Conservation (phyloP, 371 early-diverging fungal species). For the Mucor racemosus region DNA sequence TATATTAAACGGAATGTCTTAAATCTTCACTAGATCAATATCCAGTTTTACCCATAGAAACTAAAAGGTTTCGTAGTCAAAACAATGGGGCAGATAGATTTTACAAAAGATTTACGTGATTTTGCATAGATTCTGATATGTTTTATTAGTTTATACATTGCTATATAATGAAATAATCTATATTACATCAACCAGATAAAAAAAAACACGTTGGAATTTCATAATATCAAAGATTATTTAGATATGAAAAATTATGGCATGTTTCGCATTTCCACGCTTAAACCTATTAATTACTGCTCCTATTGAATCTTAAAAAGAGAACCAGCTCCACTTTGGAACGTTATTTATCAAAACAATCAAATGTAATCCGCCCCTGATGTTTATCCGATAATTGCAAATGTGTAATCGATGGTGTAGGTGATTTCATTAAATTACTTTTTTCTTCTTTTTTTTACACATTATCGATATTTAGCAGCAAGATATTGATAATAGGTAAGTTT, state of each 20-base stretch:
- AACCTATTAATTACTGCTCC: too few relatives aligned
- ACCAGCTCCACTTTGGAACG: not conserved
- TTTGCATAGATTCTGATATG: not conserved
- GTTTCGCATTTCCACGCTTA: not conserved
- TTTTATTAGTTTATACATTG: too few relatives aligned
- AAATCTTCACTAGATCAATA: not conserved
- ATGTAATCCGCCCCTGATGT: not conserved
- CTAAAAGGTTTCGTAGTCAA: not conserved
- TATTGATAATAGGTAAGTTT: too few relatives aligned
- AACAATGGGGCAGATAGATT: not conserved
- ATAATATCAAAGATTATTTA: not conserved
- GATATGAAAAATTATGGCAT: constrained; percentile 21
- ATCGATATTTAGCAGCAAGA: too few relatives aligned
- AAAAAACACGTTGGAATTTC: not conserved
- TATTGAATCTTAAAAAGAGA: too few relatives aligned
- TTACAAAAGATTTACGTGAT: not conserved
- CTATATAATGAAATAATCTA: too few relatives aligned
- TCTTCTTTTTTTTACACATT: too few relatives aligned
- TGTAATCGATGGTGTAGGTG: too few relatives aligned
- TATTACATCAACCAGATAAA: too few relatives aligned
- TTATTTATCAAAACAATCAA: not conserved
- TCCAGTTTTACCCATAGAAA: not conserved
- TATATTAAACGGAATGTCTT: not conserved
- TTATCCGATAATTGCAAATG: too few relatives aligned
- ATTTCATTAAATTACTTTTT: too few relatives aligned